Percentiles rank a stretch among this genome's conserved stretches.
Conservation (phyloP, 208 protist species). For the Acanthamoeba pearcei region DNA sequence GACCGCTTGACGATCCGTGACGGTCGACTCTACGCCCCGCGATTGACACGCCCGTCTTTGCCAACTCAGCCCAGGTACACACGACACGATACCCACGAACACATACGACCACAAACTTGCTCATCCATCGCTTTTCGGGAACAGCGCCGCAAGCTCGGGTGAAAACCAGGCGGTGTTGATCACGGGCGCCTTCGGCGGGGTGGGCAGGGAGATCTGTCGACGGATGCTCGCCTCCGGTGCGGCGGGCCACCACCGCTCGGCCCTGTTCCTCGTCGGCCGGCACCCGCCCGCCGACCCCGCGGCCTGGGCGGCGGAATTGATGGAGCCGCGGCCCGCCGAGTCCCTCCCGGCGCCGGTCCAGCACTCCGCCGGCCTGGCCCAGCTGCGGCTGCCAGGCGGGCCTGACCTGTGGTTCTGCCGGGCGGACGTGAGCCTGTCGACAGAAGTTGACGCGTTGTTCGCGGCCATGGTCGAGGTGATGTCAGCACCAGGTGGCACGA, state of each 20-base stretch:
- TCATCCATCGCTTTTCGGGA: not conserved
- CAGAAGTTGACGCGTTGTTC: not conserved
- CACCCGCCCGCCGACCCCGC: not conserved
- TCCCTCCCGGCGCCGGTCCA: not conserved
- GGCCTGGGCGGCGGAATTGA: not conserved
- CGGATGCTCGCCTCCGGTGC: not conserved
- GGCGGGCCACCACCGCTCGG: not conserved
- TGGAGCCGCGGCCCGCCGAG: not conserved
- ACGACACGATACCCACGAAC: too few relatives aligned
- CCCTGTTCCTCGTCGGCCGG: not conserved
- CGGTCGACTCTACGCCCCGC: constrained; percentile 1
- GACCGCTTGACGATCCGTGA: constrained; percentile 2
- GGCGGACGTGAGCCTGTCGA: not conserved
- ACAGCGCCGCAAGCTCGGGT: not conserved
- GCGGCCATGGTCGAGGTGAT: not conserved
- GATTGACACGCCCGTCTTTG: not conserved
- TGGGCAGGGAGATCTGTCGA: not conserved
- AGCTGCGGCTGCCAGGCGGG: not conserved
- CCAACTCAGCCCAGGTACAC: not conserved
- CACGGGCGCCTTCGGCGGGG: constrained; percentile 46
- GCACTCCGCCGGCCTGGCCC: not conserved
- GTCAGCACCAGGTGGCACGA: not conserved
- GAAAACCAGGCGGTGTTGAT: not conserved
- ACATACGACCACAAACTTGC: too few relatives aligned
- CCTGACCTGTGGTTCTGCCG: not conserved